Conservation (phyloP, 73 alveolate genomes). For the Paramecium caudatum region DNA sequence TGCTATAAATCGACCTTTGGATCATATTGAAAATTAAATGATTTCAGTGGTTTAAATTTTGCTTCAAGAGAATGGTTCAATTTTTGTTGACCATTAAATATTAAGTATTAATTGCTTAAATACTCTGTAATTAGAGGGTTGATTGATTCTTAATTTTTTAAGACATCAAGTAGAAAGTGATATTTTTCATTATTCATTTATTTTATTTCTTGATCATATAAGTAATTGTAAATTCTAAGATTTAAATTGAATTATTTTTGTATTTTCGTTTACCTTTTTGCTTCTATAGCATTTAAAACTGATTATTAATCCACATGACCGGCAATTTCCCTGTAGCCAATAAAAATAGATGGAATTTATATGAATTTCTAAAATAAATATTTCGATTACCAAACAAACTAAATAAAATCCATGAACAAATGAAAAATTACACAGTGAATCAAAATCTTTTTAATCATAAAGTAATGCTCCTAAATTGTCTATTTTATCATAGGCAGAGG, state of each 20-base stretch:
- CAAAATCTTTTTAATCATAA: background rate
- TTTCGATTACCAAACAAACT: background rate
- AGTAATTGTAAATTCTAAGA: background rate
- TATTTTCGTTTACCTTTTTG: background rate
- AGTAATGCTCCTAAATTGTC: background rate
- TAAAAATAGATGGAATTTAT: background rate
- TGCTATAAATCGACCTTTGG: too few relatives aligned
- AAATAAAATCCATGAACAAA: background rate
- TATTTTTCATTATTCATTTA: too few relatives aligned
- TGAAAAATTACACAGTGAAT: constrained; percentile 18
- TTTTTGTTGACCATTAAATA: too few relatives aligned
- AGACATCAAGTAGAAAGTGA: too few relatives aligned
- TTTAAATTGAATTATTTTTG: too few relatives aligned
- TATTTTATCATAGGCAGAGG: background rate
- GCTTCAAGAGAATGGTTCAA: too few relatives aligned
- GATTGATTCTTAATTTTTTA: too few relatives aligned
- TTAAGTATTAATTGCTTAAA: too few relatives aligned
- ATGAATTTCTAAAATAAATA: background rate
- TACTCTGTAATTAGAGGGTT: too few relatives aligned
- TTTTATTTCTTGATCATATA: too few relatives aligned
- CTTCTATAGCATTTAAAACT: background rate
- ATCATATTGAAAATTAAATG: too few relatives aligned
- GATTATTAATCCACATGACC: background rate
- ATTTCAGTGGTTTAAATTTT: too few relatives aligned
- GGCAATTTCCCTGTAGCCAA: constrained; percentile 6